phyloP scores from a whole-genome alignment of 352 stramenopile genomes.

The Phytophthora pistaciae region DNA sequence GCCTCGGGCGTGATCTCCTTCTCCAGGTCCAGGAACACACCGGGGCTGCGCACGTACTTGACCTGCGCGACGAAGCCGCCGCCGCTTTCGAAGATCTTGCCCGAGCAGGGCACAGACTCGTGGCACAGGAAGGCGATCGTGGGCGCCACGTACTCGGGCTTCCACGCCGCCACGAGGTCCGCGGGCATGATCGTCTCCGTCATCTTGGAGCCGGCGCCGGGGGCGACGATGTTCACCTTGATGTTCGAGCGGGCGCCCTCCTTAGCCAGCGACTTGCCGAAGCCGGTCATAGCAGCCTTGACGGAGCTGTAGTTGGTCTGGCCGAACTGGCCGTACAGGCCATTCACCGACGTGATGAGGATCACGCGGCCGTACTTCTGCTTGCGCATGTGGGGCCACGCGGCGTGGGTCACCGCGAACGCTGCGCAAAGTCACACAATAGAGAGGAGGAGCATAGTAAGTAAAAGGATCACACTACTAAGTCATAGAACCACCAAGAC shows the following conservation, averaged over 20 bases:
- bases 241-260: constrained; percentile 87
- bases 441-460: not conserved
- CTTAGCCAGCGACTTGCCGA: constrained; percentile 92
- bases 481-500: not conserved
- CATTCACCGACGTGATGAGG: constrained; percentile 87
- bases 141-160: constrained; percentile 91
- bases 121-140: constrained; percentile 89
- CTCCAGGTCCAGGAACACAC: constrained; percentile 75
- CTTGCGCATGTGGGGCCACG: constrained; percentile 90
- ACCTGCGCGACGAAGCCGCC: constrained; percentile 87
- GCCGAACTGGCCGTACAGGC: constrained; percentile 92
- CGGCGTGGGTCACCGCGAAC: constrained; percentile 85
- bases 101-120: constrained; percentile 77
- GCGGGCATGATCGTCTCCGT: constrained; percentile 87
- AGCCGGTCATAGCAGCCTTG: constrained; percentile 94
- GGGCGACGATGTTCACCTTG: constrained; percentile 91
- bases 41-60: constrained; percentile 80
- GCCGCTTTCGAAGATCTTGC: constrained; percentile 88
- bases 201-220: constrained; percentile 89
- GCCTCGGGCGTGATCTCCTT: constrained; percentile 80
- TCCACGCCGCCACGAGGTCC: constrained; percentile 85
- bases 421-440: constrained; percentile 37
- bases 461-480: not conserved
- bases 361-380: constrained; percentile 92
- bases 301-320: constrained; percentile 92